Evolutionary conservation across 306 rosid species (phyloP), one percentile per base, ranked within the genome.

Genomic region (Quercus robur): DNA sequence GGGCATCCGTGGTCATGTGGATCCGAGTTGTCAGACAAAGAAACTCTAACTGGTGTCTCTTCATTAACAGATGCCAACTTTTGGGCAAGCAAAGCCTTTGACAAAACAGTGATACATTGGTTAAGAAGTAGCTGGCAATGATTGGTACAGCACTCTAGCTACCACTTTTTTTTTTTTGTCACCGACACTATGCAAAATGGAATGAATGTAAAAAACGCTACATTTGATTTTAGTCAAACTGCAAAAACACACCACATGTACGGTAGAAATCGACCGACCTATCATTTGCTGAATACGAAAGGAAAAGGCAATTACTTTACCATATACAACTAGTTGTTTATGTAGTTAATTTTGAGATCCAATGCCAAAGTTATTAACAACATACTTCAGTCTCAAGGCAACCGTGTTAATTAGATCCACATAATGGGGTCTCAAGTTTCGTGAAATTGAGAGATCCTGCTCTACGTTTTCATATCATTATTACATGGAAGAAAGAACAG

Each of bases 171-270:
- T 41, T 41, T 8, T 41, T 38, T 38, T 59, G 44, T 26, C 83
- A 67, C 83, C 79, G 79, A 74, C 79, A 12, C 46, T 8, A 13
- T 26, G 18, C 81, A 35, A 18, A 10, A 23, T 26, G 54, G 38
- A 0, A 5, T 30, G 31, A 0, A 5, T n/a, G 31, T 12, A 8
- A 11, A 54, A 4, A 7, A 67, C 13, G 52, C 52, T 8, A 2
- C 52, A 46, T 35, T 33, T 35, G 41, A 35, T 35, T 35, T 35
- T 46, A 46, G 52, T 46, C 52, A 46, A 46, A 46, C 52, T 46
- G 52, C 52, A 2, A 46, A 46, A 9, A 46, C 41, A 35, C 41
- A 0, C 41, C 41, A 35, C 41, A 35, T 35, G 41, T 35, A 35
- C 41, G 6, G 41, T 35, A 35, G 41, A 1, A 6, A 2, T 35